Evolutionary conservation across 352 stramenopile genomes (phyloP).

Genomic region (Phytophthora foliorum): DNA sequence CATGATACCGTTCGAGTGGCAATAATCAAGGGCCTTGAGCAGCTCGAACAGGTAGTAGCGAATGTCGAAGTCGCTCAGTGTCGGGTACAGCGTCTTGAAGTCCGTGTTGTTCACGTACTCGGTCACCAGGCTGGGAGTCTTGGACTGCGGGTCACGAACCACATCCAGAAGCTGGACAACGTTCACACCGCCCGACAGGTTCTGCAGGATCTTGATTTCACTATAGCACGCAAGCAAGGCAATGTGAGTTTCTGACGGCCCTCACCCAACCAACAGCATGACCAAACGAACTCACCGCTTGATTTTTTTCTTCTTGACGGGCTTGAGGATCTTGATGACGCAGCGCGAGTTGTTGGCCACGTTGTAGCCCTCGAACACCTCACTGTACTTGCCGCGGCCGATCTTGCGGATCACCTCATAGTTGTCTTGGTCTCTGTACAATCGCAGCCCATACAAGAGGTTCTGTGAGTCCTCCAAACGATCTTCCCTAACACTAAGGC

Average conservation of each 20-base stretch:
- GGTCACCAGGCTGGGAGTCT: conserved; percentile 98
- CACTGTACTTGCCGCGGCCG: conserved; percentile 99
- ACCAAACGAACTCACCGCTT: conserved; percentile 80
- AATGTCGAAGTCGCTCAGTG: conserved; percentile 98
- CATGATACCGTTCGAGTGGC: conserved; percentile 99
- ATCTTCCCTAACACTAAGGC: conserved; percentile 5
- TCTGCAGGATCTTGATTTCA: conserved; percentile 99
- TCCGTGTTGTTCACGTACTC: conserved; percentile 99
- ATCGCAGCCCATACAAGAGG: conserved; percentile 1
- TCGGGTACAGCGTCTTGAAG: conserved; percentile 99
- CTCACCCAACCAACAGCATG: background rate
- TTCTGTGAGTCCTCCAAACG: conserved; percentile 16
- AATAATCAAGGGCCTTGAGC: conserved; percentile 98
- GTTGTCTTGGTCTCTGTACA: conserved; percentile 96
- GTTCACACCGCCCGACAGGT: conserved; percentile 98
- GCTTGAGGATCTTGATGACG: conserved; percentile 99
- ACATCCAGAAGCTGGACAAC: conserved; percentile 99
- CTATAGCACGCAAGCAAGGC: conserved; percentile 37
- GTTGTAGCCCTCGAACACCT: conserved; percentile 99
- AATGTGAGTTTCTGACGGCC: conserved; percentile 18
- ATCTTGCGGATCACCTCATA: conserved; percentile 99
- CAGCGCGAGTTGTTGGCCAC: conserved; percentile 97
- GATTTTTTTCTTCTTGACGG: conserved; percentile 99
- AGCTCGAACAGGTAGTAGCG: conserved; percentile 99
- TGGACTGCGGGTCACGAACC: conserved; percentile 98